phyloP scores from a whole-genome alignment of 2,329 filamentous ascomycete genomes.

The Endoconidiophora laricicola region DNA sequence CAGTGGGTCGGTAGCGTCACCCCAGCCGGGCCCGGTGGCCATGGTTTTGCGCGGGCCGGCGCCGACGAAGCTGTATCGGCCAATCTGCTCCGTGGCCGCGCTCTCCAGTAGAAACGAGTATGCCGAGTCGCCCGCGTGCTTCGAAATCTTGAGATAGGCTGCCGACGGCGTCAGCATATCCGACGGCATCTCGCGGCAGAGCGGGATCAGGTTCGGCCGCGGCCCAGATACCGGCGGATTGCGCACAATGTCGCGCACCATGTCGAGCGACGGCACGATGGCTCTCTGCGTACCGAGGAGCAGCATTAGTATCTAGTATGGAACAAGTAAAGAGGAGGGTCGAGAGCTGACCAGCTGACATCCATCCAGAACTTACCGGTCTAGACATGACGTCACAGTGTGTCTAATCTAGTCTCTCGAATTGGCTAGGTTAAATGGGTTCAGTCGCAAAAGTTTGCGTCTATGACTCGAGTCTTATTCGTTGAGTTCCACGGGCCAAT shows the following conservation, averaged over 20 bases:
- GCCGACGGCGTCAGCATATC: conserved; percentile 90
- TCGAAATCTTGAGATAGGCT: conserved; percentile 81
- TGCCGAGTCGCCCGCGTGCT: conserved; percentile 47
- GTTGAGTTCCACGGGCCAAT: too few species aligned
- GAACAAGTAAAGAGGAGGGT: background rate
- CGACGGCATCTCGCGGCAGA: conserved; percentile 73
- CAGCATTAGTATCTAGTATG: background rate
- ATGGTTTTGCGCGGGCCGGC: conserved; percentile 66
- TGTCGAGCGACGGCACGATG: conserved; percentile 30
- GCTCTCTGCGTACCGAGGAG: conserved; percentile 20
- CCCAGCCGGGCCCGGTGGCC: conserved; percentile 75
- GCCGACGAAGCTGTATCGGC: conserved; percentile 89
- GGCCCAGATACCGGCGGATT: conserved; percentile 19
- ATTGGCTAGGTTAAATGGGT: too few species aligned
- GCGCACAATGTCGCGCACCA: conserved; percentile 27
- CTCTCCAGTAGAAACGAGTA: conserved; percentile 94
- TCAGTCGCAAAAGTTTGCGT: too few species aligned
- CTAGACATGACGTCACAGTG: conserved; percentile 17
- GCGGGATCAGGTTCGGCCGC: conserved; percentile 56
- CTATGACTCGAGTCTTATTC: too few species aligned
- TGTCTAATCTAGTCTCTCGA: background rate
- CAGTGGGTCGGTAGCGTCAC: conserved; percentile 68
- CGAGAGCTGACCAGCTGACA: background rate
- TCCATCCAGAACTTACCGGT: conserved; percentile 16
- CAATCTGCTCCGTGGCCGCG: conserved; percentile 82